phyloP scores from a whole-genome alignment of 306 rosid genomes.

The Vicia villosa region DNA sequence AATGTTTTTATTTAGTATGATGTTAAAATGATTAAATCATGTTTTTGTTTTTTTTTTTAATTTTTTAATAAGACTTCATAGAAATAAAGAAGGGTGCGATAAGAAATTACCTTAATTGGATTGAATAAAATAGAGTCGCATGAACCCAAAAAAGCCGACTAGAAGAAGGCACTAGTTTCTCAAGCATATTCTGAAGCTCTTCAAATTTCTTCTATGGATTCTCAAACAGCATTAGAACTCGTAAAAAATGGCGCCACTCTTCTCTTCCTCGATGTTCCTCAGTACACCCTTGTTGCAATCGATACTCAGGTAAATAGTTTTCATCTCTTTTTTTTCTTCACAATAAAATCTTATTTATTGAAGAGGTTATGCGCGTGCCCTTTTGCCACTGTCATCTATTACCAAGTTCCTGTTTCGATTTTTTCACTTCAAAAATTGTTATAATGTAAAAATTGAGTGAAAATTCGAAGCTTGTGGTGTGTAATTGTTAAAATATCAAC shows the following conservation, averaged over 20 bases:
- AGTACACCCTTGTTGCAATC: slow-evolving; percentile 70
- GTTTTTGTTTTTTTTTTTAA: too few relatives aligned
- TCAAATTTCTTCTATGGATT: slow-evolving; percentile 53
- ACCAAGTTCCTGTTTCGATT: not conserved
- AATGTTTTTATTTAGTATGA: too few relatives aligned
- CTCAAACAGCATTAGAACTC: slow-evolving; percentile 61
- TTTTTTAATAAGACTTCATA: too few relatives aligned
- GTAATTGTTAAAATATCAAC: not conserved
- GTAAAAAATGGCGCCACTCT: slow-evolving; percentile 74
- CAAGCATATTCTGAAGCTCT: not conserved
- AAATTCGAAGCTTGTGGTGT: not conserved
- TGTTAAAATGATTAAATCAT: too few relatives aligned
- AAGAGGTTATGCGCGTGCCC: not conserved
- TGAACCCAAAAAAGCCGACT: too few relatives aligned
- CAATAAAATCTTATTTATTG: not conserved
- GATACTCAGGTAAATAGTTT: slow-evolving; percentile 67
- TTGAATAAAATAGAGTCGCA: too few relatives aligned
- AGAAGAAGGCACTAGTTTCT: too few relatives aligned
- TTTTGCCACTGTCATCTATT: not conserved
- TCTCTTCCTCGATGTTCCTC: slow-evolving; percentile 87
- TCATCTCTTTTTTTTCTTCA: not conserved
- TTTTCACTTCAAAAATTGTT: not conserved
- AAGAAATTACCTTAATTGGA: too few relatives aligned
- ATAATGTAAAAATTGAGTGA: slow-evolving; percentile 21
- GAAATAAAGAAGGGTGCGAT: too few relatives aligned